Evolutionary conservation across 2,329 filamentous ascomycete genomes (phyloP), one percentile per base, ranked within the genome.

Genomic region (Fusarium mexicanum): DNA sequence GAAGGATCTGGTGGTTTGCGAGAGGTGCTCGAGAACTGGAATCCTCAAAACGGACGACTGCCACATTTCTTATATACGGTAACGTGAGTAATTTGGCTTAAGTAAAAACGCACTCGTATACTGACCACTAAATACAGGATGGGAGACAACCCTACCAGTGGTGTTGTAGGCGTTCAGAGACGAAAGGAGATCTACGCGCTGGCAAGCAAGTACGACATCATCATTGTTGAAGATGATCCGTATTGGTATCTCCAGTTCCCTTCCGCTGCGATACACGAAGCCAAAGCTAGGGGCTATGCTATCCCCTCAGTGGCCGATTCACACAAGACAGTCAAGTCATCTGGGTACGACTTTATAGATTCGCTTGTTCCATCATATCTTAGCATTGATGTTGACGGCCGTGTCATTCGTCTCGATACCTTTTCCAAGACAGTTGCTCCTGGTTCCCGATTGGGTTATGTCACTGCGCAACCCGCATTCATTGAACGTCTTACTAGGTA

Each of bases 191-290:
- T 98, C 35, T 98, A 98, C 80, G 89, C 88, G 24, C 81, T 98
- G 20, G 96, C 93, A 83, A 91, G 91, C 80, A 89, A 92, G 80
- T 97, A 94, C 84, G 95, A 98, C 81, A 89, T 98, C 72, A 89
- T 98, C 78, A 98, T 98, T 74, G 85, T 97, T 71, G 96, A 98
- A 82, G 96, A 98, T 78, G 95, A 98, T 72, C 96, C 96, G 11
- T 98, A 98, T 85, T 98, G 94, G 94, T 96, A 96, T 81, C 87
- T 98, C 14, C 96, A 98, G 81, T 98, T 90, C 82, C 94, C 94
- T 0, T 93, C 93, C 2, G 91, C 93, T 1, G 88, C 85, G 61
- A 53, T 79, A 33, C 82, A 83, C 54, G 85, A 90, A 79, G 85
- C 89, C 76, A 85, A 87, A 78, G 85, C 87, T 24, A 82, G 86